Evolutionary conservation across 371 early-diverging fungal genomes (phyloP).

Genomic region (Actinomucor elegans): DNA sequence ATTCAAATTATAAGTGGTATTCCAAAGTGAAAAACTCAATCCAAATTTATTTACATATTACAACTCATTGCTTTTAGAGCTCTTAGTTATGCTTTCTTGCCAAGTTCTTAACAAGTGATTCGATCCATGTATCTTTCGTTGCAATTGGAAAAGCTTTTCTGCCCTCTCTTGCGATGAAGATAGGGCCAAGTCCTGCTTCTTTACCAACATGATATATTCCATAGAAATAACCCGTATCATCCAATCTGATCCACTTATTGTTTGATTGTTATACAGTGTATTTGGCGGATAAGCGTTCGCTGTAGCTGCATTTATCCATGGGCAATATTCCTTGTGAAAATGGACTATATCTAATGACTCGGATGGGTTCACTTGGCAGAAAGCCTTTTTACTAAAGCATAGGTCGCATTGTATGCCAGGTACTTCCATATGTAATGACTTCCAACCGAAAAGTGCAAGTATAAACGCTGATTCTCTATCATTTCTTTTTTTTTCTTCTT

Average conservation of each 20-base stretch:
- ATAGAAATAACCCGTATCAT: slow-evolving; percentile 5
- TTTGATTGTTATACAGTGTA: neutral
- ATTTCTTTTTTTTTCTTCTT: neutral
- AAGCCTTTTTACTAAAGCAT: slow-evolving; percentile 4
- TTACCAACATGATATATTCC: slow-evolving; percentile 5
- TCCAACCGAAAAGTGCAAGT: slow-evolving; percentile 13
- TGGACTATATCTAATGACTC: neutral
- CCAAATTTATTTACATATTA: too few species aligned
- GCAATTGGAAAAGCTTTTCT: neutral
- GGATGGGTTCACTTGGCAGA: neutral
- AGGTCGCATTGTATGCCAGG: slow-evolving; percentile 10
- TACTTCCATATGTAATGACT: neutral
- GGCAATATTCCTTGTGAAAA: slow-evolving; percentile 5
- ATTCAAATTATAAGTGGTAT: too few species aligned
- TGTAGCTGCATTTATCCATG: slow-evolving; percentile 7
- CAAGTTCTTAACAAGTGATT: neutral
- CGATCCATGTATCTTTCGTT: neutral
- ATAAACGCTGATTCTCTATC: slow-evolving; percentile 1
- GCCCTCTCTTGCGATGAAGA: too few species aligned
- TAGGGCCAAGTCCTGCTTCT: neutral
- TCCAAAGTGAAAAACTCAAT: too few species aligned
- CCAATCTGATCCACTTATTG: slow-evolving; percentile 7
- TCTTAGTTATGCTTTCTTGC: too few species aligned
- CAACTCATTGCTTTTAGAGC: too few species aligned
- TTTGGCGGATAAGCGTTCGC: neutral